Conservation (phyloP, 495 filamentous ascomycete genomes). For the Penicillium malachiteum region DNA sequence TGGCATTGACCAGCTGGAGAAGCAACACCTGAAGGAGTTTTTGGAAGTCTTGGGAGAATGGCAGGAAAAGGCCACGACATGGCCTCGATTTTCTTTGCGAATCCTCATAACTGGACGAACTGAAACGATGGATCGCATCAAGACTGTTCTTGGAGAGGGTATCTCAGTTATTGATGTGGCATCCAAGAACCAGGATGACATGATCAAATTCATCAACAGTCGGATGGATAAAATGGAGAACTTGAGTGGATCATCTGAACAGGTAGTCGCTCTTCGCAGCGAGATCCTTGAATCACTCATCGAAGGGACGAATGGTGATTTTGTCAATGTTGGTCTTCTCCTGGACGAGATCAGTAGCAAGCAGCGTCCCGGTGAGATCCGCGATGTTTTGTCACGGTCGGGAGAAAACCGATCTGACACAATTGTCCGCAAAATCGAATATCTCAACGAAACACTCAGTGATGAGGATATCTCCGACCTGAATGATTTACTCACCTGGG, state of each 20-base stretch:
- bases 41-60: constrained; percentile 3
- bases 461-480: constrained; percentile 22
- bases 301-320: constrained; percentile 15
- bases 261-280: constrained; percentile 5
- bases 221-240: constrained; percentile 22
- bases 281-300: constrained; percentile 14
- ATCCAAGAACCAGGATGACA: constrained; percentile 12
- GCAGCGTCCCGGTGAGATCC: constrained; percentile 19
- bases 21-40: constrained; percentile 12
- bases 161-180: constrained; percentile 11
- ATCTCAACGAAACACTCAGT: constrained; percentile 16
- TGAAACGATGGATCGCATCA: constrained; percentile 10
- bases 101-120: constrained; percentile 9
- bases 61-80: constrained; percentile 1
- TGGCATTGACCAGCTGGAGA: constrained; percentile 10
- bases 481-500: constrained; percentile 18
- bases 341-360: constrained; percentile 19
- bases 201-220: constrained; percentile 13
- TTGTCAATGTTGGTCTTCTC: constrained; percentile 18
- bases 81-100: constrained; percentile 16
- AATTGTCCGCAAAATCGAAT: constrained; percentile 15
- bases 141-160: constrained; percentile 5
- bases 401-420: constrained; percentile 18
- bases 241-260: constrained; percentile 10
- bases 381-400: constrained; percentile 15